A percentile compares a stretch with the other conserved stretches of the same genome.
Evolutionary conservation across 1,284 basidiomycete species (phyloP).

Genomic region (Microbotryomycetes sp.): DNA sequence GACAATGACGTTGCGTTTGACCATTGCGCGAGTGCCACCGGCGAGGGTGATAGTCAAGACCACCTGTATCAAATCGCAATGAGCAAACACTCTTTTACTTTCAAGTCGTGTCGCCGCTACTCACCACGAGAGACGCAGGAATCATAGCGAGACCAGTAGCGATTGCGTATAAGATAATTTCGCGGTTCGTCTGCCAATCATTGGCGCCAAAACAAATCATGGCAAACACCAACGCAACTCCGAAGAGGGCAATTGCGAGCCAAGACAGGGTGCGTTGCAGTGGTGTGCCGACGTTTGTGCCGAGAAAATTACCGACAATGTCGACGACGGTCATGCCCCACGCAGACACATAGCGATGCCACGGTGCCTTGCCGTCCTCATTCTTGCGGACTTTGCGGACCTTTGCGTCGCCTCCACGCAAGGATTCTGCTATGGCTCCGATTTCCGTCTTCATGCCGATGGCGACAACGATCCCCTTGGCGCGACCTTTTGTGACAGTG

Average conservation of each 20-base stretch:
- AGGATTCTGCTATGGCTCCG: conserved; percentile 52
- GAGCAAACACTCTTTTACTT: neutral
- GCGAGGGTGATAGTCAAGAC: conserved; percentile 43
- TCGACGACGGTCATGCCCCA: conserved; percentile 41
- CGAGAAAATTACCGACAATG: conserved; percentile 40
- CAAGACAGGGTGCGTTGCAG: conserved; percentile 41
- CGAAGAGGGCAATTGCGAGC: conserved; percentile 39
- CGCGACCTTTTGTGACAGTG: conserved; percentile 59
- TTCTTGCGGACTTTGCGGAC: conserved; percentile 24
- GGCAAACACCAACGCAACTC: conserved; percentile 40
- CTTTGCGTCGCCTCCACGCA: conserved; percentile 37
- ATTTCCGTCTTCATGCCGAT: conserved; percentile 63
- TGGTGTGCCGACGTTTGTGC: conserved; percentile 41
- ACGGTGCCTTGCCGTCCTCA: conserved; percentile 40
- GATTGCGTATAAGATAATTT: conserved; percentile 42
- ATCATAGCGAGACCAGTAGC: conserved; percentile 51
- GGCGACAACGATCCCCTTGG: conserved; percentile 51
- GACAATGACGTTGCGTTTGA: conserved; percentile 47
- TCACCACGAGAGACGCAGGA: conserved; percentile 44
- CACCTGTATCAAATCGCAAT: conserved; percentile 34
- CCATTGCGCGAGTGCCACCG: conserved; percentile 52
- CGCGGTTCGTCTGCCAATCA: conserved; percentile 24
- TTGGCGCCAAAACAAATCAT: conserved; percentile 42
- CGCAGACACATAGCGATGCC: conserved; percentile 42
- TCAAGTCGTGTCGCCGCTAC: neutral